Percentiles rank a stretch among this genome's conserved stretches.
Evolutionary conservation across 306 rosid species (phyloP).

Genomic region (Prosopis cineraria): DNA sequence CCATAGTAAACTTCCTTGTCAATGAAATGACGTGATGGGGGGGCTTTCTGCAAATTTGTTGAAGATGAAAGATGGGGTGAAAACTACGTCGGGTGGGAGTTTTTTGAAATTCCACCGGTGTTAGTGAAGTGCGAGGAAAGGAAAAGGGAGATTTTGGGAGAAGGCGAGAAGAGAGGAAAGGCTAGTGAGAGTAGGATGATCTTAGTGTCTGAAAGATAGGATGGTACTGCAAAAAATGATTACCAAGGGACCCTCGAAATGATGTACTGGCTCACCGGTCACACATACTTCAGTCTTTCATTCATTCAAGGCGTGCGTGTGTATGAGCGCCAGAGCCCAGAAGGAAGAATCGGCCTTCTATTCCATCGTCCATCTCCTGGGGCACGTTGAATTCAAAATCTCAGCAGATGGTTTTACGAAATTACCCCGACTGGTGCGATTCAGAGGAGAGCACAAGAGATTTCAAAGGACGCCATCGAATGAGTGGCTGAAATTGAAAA

Average conservation of each 20-base stretch:
- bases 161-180: background rate
- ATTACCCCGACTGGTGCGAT: background rate
- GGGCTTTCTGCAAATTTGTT: background rate
- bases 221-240: conserved; percentile 14
- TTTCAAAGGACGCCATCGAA: conserved; percentile 38
- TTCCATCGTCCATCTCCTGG: too few species aligned
- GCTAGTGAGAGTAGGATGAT: background rate
- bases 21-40: conserved; percentile 5
- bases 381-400: background rate
- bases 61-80: background rate
- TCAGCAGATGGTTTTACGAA: background rate
- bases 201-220: background rate
- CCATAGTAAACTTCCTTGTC: conserved; percentile 9
- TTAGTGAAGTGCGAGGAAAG: too few species aligned
- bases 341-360: background rate
- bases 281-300: conserved; percentile 19
- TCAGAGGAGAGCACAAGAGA: too few species aligned
- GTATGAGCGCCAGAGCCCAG: conserved; percentile 3
- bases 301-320: conserved; percentile 23
- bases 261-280: background rate
- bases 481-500: conserved; percentile 26
- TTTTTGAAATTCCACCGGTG: too few species aligned
- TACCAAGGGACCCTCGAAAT: background rate
- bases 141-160: too few species aligned
- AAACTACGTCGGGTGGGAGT: too few species aligned